A percentile compares a stretch with the other conserved stretches of the same genome.
These are phyloP conservation scores for Pascua sp. DNA, from an alignment of 1,284 basidiomycete genomes.

Conservation along the genomic window DNA sequence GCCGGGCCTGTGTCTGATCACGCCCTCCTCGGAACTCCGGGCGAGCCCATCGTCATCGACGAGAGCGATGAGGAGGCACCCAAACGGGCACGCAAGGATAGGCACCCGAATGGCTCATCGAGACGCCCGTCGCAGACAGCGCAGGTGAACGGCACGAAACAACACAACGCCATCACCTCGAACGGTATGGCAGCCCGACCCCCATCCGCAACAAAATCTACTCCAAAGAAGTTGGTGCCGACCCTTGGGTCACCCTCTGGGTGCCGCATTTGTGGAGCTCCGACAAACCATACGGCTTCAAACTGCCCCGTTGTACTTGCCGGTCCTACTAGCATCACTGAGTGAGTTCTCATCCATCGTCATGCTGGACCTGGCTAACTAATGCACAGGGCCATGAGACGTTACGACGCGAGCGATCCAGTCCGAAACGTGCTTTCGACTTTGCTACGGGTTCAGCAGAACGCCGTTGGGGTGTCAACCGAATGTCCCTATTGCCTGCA, in stretches of 20 bases:
- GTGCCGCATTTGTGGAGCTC: no score
- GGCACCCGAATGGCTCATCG: no score
- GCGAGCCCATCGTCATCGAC: background rate
- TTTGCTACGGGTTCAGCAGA: conserved; percentile 1
- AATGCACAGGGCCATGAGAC: conserved; percentile 6
- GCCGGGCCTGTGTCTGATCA: no score
- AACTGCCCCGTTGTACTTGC: conserved; percentile 13
- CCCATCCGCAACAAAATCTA: no score
- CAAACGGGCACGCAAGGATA: background rate
- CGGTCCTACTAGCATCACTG: conserved; percentile 6
- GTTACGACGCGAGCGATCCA: conserved; percentile 1
- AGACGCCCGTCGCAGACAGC: no score
- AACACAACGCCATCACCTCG: no score
- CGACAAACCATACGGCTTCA: background rate
- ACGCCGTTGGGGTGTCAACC: background rate
- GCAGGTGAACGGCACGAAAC: no score
- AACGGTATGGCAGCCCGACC: no score
- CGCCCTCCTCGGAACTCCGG: background rate
- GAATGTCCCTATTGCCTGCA: conserved; percentile 31
- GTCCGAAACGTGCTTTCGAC: conserved; percentile 7
- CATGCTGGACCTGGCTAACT: background rate
- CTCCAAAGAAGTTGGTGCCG: no score
- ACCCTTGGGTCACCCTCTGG: no score
- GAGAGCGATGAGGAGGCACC: background rate
- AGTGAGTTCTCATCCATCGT: conserved; percentile 1